phyloP scores from a whole-genome alignment of 495 filamentous ascomycete species.

The Hamigera avellanea region DNA sequence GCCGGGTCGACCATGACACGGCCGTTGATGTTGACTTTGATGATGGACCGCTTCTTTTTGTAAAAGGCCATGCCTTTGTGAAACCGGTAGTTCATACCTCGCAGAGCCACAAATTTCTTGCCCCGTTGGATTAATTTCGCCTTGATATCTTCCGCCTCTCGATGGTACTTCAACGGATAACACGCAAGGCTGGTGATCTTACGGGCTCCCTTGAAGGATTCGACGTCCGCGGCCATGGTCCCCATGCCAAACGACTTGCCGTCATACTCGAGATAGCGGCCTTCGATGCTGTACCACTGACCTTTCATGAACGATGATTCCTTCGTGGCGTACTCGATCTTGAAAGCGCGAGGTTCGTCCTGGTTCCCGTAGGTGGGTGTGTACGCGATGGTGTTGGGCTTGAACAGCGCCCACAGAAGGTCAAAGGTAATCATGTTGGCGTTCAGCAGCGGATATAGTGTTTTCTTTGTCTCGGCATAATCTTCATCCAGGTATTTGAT shows the following conservation, averaged over 20 bases:
- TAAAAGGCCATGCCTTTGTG: conserved; percentile 72
- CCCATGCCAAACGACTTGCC: conserved; percentile 64
- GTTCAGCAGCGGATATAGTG: conserved; percentile 71
- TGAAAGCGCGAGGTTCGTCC: conserved; percentile 84
- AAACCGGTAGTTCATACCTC: conserved; percentile 77
- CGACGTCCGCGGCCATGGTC: conserved; percentile 60
- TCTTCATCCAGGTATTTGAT: conserved; percentile 74
- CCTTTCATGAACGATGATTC: conserved; percentile 63
- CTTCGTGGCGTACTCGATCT: conserved; percentile 68
- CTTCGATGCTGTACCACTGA: conserved; percentile 72
- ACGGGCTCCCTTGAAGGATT: conserved; percentile 68
- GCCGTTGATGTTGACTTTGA: conserved; percentile 84
- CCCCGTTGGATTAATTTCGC: conserved; percentile 70
- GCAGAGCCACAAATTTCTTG: conserved; percentile 67
- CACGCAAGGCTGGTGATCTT: conserved; percentile 70
- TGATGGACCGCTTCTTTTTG: conserved; percentile 68
- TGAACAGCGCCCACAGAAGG: conserved; percentile 82
- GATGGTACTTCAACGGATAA: conserved; percentile 78
- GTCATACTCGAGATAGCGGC: conserved; percentile 75
- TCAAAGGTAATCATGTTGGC: conserved; percentile 85
- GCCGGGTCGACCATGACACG: conserved; percentile 87
- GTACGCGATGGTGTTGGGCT: conserved; percentile 78
- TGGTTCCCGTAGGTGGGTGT: conserved; percentile 66
- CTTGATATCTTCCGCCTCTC: conserved; percentile 53
- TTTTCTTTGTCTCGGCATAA: conserved; percentile 68